phyloP scores from a whole-genome alignment of 1,284 basidiomycete genomes.

The Ceraceosorus bombacis region DNA sequence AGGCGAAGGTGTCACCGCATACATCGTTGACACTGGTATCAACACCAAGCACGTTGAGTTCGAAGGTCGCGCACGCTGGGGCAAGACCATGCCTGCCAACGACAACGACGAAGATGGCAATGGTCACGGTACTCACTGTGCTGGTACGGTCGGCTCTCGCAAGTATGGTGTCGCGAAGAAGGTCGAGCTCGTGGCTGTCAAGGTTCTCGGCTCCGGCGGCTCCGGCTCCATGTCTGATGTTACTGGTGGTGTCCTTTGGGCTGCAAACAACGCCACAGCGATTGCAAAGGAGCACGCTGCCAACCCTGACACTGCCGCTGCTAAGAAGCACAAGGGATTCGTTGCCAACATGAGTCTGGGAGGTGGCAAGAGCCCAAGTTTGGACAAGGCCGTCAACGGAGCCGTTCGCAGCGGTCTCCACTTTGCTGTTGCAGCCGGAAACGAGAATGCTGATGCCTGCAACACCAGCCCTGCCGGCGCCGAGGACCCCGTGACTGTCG shows the following conservation, averaged over 20 bases:
- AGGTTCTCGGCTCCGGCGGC: conserved; percentile 86
- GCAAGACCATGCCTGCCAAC: conserved; percentile 53
- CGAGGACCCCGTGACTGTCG: conserved; percentile 70
- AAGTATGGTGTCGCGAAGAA: conserved; percentile 91
- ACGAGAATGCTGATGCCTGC: conserved; percentile 66
- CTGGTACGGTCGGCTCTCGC: conserved; percentile 57
- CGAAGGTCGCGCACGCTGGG: conserved; percentile 64
- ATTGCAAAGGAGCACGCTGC: conserved; percentile 58
- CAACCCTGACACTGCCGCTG: conserved; percentile 60
- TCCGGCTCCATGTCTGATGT: conserved; percentile 95
- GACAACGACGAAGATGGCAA: conserved; percentile 68
- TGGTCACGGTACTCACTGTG: conserved; percentile 67
- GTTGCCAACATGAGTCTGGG: conserved; percentile 98
- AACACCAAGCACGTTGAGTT: conserved; percentile 80
- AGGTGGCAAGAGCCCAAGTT: conserved; percentile 80
- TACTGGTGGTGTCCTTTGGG: conserved; percentile 63
- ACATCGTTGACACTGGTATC: conserved; percentile 69
- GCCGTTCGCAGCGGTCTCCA: conserved; percentile 79
- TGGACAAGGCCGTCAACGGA: conserved; percentile 77
- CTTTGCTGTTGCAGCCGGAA: conserved; percentile 70
- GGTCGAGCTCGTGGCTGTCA: conserved; percentile 87
- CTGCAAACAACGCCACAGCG: conserved; percentile 61
- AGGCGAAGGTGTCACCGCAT: conserved; percentile 85
- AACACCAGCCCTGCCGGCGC: conserved; percentile 66
- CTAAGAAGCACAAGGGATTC: conserved; percentile 73